Conservation (phyloP, 2,329 filamentous ascomycete genomes). For the Plectosphaerella cucumerina region DNA sequence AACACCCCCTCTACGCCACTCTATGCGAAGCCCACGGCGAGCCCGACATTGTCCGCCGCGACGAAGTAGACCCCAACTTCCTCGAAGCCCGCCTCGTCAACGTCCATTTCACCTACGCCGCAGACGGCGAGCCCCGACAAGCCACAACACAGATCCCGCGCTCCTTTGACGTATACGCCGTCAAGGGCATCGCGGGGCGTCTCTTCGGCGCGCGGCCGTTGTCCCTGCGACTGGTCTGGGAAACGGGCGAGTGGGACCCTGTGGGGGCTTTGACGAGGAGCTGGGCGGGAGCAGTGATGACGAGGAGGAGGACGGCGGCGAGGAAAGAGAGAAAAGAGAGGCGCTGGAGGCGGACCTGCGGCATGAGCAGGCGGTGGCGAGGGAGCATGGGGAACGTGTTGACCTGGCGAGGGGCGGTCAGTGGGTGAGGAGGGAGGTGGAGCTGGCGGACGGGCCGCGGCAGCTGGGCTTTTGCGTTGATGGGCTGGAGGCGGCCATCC, state of each 20-base stretch:
- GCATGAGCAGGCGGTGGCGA: neutral
- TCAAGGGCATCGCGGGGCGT: conserved; percentile 73
- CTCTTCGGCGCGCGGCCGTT: conserved; percentile 64
- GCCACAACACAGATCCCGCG: conserved; percentile 59
- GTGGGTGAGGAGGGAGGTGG: conserved; percentile 74
- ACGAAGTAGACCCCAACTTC: conserved; percentile 68
- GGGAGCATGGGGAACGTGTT: conserved; percentile 9
- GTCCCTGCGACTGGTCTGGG: conserved; percentile 68
- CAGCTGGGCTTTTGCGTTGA: conserved; percentile 83
- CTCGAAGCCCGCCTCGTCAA: conserved; percentile 73
- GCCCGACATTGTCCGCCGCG: conserved; percentile 56
- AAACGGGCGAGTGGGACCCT: conserved; percentile 88
- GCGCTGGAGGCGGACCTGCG: conserved; percentile 1
- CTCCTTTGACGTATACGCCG: conserved; percentile 73
- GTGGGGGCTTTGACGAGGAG: conserved; percentile 59
- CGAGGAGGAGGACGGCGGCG: conserved; percentile 34
- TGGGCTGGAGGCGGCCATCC: conserved; percentile 62
- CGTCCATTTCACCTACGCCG: conserved; percentile 46
- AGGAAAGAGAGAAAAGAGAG: conserved; percentile 14
- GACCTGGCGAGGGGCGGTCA: conserved; percentile 39
- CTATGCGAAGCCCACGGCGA: conserved; percentile 75
- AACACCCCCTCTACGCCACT: conserved; percentile 68
- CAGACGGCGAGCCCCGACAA: conserved; percentile 12
- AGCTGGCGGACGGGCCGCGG: conserved; percentile 74
- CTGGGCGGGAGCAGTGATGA: conserved; percentile 48